Conservation (phyloP, 495 filamentous ascomycete species). For the Aspergillus ellipticus region DNA sequence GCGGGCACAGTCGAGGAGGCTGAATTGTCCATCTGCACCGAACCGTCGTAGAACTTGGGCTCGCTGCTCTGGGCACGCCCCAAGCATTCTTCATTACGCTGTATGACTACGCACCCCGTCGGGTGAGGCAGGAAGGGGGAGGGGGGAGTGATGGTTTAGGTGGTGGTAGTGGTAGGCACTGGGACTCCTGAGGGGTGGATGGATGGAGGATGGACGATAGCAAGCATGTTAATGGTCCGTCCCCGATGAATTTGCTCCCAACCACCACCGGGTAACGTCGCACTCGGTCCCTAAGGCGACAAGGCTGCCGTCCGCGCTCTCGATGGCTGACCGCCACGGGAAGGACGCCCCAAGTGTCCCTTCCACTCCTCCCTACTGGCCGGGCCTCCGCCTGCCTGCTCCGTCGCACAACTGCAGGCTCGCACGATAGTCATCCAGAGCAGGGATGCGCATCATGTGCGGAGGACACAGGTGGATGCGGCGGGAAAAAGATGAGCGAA, state of each 20-base stretch:
- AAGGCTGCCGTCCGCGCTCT: constrained; percentile 15
- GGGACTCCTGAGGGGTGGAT: too few species aligned
- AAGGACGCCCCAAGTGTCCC: neutral
- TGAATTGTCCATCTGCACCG: constrained; percentile 26
- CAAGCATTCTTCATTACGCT: too few species aligned
- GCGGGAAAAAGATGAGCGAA: neutral
- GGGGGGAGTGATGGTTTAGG: too few species aligned
- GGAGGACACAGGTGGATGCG: neutral
- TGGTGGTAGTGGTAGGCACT: too few species aligned
- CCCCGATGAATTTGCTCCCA: neutral
- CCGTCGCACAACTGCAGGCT: constrained; percentile 1
- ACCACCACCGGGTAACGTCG: neutral
- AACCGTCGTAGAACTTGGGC: constrained; percentile 24
- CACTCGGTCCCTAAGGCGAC: constrained; percentile 18
- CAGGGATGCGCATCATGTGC: neutral
- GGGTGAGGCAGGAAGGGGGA: too few species aligned
- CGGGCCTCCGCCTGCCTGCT: neutral
- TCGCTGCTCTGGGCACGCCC: neutral
- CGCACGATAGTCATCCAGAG: neutral
- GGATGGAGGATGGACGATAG: neutral
- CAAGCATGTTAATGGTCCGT: neutral
- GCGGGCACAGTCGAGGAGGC: constrained; percentile 19
- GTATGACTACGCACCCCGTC: too few species aligned
- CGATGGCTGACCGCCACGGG: constrained; percentile 15
- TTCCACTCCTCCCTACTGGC: constrained; percentile 1